These are phyloP conservation scores for Spirogloea muscicola DNA, from an alignment of 139 green algal species.

Conservation along the genomic window DNA sequence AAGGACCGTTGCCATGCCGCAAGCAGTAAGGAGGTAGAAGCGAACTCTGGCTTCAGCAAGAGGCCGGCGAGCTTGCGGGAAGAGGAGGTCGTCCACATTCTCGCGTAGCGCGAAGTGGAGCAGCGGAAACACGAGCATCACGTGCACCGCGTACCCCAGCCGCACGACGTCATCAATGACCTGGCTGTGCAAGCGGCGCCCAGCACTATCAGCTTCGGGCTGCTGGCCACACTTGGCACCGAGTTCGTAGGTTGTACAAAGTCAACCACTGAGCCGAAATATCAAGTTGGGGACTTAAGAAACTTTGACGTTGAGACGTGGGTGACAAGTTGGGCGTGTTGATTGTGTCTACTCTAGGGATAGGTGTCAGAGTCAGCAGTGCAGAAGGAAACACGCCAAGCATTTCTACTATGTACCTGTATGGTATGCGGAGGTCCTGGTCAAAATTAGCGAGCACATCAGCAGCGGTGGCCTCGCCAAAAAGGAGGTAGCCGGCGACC, in stretches of 20 bases:
- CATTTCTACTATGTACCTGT: too few relatives aligned
- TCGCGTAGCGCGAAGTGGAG: conserved; percentile 35
- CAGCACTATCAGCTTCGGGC: conserved; percentile 2
- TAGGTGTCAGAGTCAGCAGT: too few relatives aligned
- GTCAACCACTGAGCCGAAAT: too few relatives aligned
- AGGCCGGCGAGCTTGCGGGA: neutral
- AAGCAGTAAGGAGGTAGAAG: neutral
- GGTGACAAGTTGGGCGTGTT: neutral
- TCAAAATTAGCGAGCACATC: conserved; percentile 15
- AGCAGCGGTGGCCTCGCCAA: neutral
- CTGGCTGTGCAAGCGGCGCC: neutral
- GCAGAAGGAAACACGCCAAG: too few relatives aligned
- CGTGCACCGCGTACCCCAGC: conserved; percentile 21
- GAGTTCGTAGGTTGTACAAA: too few relatives aligned
- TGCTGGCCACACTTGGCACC: too few relatives aligned
- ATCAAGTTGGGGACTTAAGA: conserved; percentile 5
- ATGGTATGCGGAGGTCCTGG: neutral
- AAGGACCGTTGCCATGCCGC: neutral
- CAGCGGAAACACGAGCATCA: conserved; percentile 42
- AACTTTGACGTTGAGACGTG: neutral
- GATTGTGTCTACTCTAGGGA: too few relatives aligned
- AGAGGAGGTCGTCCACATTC: conserved; percentile 3
- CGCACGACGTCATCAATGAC: conserved; percentile 29
- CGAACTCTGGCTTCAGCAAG: conserved; percentile 4
- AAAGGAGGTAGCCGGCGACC: conserved; percentile 5